Conservation (phyloP, 257 asterid genomes). For the Penstemon newberryi region DNA sequence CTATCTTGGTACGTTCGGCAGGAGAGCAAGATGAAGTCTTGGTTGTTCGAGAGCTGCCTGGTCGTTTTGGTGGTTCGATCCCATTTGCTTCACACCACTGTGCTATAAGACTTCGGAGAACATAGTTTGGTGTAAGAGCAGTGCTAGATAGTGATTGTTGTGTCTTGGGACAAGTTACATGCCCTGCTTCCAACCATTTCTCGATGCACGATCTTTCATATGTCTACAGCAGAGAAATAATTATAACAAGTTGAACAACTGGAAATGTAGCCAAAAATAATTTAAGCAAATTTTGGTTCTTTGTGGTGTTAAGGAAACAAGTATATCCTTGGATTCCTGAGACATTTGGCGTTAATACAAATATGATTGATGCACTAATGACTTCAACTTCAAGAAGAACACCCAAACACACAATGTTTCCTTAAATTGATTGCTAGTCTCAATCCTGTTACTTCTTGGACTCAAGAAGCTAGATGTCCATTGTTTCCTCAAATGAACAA, state of each 20-base stretch:
- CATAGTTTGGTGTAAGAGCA: constrained; percentile 85
- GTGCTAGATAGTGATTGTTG: constrained; percentile 76
- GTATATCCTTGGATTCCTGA: not conserved
- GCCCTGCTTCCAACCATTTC: constrained; percentile 94
- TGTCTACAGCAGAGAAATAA: constrained; percentile 51
- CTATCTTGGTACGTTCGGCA: constrained; percentile 70
- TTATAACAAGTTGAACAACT: constrained; percentile 6
- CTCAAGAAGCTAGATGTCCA: not conserved
- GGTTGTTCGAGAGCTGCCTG: constrained; percentile 44
- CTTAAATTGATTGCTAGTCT: constrained; percentile 8
- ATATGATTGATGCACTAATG: not conserved
- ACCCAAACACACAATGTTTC: not conserved
- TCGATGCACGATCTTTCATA: constrained; percentile 86
- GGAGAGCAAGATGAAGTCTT: constrained; percentile 64
- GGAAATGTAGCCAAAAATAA: constrained; percentile 12
- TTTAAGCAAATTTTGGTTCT: constrained; percentile 8
- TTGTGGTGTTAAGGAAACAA: not conserved
- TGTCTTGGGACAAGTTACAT: constrained; percentile 88
- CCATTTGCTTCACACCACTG: constrained; percentile 98
- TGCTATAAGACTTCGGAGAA: constrained; percentile 88
- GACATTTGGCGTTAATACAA: not conserved
- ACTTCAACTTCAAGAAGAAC: constrained; percentile 1
- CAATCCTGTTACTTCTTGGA: constrained; percentile 5
- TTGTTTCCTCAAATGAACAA: constrained; percentile 11
- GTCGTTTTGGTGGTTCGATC: constrained; percentile 80